Base-by-base conservation (phyloP, 2,329 filamentous ascomycete genomes). In the Simplicillium aogashimaense region DNA sequence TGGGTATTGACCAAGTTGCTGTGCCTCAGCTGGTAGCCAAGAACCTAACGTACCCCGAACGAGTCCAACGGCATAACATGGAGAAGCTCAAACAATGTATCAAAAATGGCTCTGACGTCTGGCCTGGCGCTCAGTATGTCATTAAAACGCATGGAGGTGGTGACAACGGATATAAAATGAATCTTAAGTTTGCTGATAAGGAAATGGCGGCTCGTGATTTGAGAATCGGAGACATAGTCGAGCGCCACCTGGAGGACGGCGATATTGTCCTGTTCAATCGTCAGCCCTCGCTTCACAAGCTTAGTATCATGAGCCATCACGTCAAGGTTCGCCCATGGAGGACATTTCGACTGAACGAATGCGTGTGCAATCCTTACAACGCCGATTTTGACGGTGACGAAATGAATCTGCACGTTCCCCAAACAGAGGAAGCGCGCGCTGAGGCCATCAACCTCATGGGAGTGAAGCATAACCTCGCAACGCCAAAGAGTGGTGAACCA, bases 311-410 rank as follows among this genome's bases (percentile, higher is more conserved):
- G 65, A 90, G 86, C 55, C 92, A 98, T 67, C 80, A 84, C 54
- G 92, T 83, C 51, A 95, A 95, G 61, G 79, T 98, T 37, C 79
- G 92, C 37, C 92, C 90, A 0, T 94, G 92, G 81, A 81, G 89
- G 60, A 98, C 92, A 0, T 97, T 98, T 58, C 83, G 92, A 40
- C 72, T 98, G 14, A 98, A 98, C 57, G 92, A 98, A 59, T 98
- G 92, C 75, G 92, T 95, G 2, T 98, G 92, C 63, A 89, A 85
- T 45, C 92, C 92, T 3, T 98, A 98, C 70, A 98, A 98, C 52
- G 92, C 92, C 41, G 92, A 98, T 75, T 98, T 98, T 51, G 92
- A 98, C 53, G 92, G 92, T 44, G 92, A 98, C 52, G 92, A 98
- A 61, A 98, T 98, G 92, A 98, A 98, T 53, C 65, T 98, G 36